Evolutionary conservation across 371 early-diverging fungal species (phyloP).

Genomic region (Chytridium lagenaria): DNA sequence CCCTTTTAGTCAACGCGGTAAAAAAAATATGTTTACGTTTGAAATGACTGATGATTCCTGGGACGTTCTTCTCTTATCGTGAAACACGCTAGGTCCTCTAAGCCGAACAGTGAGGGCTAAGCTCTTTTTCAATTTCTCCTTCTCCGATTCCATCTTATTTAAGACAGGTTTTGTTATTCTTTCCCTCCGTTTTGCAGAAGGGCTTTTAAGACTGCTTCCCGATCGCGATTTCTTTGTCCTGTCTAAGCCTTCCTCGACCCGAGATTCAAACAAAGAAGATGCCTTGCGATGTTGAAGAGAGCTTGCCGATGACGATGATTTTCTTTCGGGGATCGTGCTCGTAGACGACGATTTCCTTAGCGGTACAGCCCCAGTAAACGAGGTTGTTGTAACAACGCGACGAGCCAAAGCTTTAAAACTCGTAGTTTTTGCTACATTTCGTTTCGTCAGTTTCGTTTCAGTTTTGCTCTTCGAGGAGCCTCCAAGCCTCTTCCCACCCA

Average conservation of each 20-base stretch:
- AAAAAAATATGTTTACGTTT: too few species aligned
- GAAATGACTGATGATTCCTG: neutral
- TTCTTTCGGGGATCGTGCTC: too few species aligned
- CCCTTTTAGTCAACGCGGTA: too few species aligned
- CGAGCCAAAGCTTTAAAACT: constrained; percentile 9
- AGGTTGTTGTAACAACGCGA: neutral
- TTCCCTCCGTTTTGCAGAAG: neutral
- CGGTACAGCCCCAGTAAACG: neutral
- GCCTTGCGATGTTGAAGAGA: too few species aligned
- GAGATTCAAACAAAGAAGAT: too few species aligned
- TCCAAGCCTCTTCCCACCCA: constrained; percentile 4
- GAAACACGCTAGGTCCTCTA: constrained; percentile 18
- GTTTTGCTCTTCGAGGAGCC: neutral
- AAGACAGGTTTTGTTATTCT: neutral
- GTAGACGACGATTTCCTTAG: neutral
- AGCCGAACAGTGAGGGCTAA: constrained; percentile 30
- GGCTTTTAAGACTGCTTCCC: too few species aligned
- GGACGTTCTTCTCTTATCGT: neutral
- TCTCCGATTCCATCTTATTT: constrained; percentile 2
- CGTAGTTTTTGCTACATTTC: neutral
- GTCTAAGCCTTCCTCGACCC: too few species aligned
- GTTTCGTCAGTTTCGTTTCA: neutral
- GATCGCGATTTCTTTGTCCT: constrained; percentile 19
- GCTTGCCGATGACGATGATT: too few species aligned
- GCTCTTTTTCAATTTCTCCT: constrained; percentile 31